Evolutionary conservation across 2,329 filamentous ascomycete species (phyloP), one percentile per base, ranked within the genome.

Genomic region (Ophiostoma pallidulum): DNA sequence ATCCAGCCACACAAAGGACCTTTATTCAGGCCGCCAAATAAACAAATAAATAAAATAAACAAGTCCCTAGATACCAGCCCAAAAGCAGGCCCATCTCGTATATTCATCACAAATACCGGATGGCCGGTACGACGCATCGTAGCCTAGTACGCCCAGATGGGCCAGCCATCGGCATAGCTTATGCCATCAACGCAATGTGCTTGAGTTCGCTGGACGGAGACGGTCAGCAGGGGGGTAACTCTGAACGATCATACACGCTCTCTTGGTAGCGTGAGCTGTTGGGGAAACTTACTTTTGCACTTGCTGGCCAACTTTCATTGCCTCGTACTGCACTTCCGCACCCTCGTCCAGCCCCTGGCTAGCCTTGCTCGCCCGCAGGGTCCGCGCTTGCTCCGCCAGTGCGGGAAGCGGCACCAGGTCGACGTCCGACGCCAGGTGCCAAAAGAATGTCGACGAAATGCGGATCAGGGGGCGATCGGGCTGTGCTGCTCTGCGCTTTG

Each of bases 381-480:
- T 57, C 41, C 56, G 61, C 5, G 75, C 75, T 53, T 62, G 62
- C 37, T 69, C 67, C 1, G 62, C 68, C 32, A 78, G 64, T 45
- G 59, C 60, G 1, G 72, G 70, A 36, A 80, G 65, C 2, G 77
- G 77, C 3, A 57, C 61, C 7, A 80, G 61, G 48, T 79, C 74
- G 48, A 71, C 71, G 55, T 80, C 77, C 16, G 73, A 77, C 36
- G 67, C 69, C 22, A 80, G 62, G 45, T 80, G 77, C 72, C 74
- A 80, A 64, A 80, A 80, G 48, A 79, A 67, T 3, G 77, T 80
- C 41, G 73, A 77, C 31, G 74, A 77, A 58, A 80, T 80, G 41
- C 77, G 67, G 14, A 79, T 59, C 3, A 74, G 65, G 12, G 76
- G 77, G 0, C 75, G 61, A 16, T 72, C 69, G 0, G 74, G 72